Conservation (phyloP, 2,329 filamentous ascomycete species). For the Scedosporium dehoogii region DNA sequence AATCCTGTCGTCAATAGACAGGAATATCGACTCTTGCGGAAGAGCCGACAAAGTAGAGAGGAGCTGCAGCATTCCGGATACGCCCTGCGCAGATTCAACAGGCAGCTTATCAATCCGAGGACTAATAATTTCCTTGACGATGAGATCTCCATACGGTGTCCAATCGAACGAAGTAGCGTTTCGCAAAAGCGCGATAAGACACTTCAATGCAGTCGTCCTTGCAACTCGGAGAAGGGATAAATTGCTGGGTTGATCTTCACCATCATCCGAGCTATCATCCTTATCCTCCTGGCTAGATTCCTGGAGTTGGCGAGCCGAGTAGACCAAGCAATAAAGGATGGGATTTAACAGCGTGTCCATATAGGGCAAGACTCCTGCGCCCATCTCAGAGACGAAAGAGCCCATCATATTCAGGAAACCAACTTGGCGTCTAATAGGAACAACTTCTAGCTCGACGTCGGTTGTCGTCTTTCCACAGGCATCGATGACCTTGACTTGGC, state of each 20-base stretch:
- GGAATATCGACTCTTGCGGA: slow-evolving; percentile 55
- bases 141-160: slow-evolving; percentile 56
- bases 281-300: slow-evolving; percentile 25
- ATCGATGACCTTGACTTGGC: slow-evolving; percentile 47
- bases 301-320: slow-evolving; percentile 51
- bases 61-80: slow-evolving; percentile 73
- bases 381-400: slow-evolving; percentile 75
- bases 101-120: slow-evolving; percentile 71
- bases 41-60: slow-evolving; percentile 72
- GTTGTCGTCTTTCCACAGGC: slow-evolving; percentile 37
- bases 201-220: slow-evolving; percentile 69
- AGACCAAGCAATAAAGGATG: slow-evolving; percentile 71
- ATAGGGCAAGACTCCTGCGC: slow-evolving; percentile 60
- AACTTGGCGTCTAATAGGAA: slow-evolving; percentile 69
- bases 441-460: slow-evolving; percentile 45
- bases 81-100: slow-evolving; percentile 76
- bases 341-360: slow-evolving; percentile 62
- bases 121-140: slow-evolving; percentile 66
- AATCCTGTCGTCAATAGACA: slow-evolving; percentile 52
- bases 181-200: slow-evolving; percentile 67
- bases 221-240: slow-evolving; percentile 55
- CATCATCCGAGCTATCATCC: slow-evolving; percentile 22
- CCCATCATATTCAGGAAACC: slow-evolving; percentile 89
- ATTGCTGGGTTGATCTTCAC: slow-evolving; percentile 30
- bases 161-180: slow-evolving; percentile 63